These are phyloP conservation scores for Umbelopsis isabellina DNA, from an alignment of 192 early-diverging fungal species.

Conservation along the genomic window DNA sequence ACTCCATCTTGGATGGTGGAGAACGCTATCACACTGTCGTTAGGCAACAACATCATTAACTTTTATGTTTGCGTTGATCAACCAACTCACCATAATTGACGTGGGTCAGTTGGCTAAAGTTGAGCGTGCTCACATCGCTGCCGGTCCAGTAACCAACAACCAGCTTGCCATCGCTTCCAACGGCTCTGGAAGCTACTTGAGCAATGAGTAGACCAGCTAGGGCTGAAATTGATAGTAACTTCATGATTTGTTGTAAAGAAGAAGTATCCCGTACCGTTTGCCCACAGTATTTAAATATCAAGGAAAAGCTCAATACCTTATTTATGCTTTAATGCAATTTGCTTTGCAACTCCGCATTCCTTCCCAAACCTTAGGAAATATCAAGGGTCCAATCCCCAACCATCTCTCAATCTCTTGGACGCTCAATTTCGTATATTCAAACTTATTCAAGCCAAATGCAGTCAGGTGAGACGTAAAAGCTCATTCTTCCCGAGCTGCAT, in stretches of 20 bases:
- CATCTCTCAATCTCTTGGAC: no score
- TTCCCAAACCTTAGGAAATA: no score
- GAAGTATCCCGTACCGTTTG: no score
- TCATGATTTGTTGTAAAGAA: not conserved
- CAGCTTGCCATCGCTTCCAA: slow-evolving; percentile 24
- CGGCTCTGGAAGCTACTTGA: slow-evolving; percentile 8
- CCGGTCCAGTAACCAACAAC: slow-evolving; percentile 23
- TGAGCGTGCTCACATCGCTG: not conserved
- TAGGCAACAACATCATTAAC: not conserved
- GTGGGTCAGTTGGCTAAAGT: slow-evolving; percentile 21
- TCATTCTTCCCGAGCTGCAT: no score
- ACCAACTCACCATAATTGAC: slow-evolving; percentile 22
- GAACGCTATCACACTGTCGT: slow-evolving; percentile 9
- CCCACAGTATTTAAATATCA: no score
- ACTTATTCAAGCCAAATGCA: no score
- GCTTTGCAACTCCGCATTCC: no score
- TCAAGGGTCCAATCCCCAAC: no score
- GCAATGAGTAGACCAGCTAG: not conserved
- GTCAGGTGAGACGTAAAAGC: no score
- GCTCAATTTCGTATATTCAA: no score
- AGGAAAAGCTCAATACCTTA: no score
- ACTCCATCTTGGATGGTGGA: slow-evolving; percentile 12
- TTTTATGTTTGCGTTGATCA: not conserved
- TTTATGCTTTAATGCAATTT: no score
- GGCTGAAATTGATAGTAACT: not conserved